Evolutionary conservation across 176 grass and related monocot genomes (phyloP).

Genomic region (Bonia amplexicaulis): DNA sequence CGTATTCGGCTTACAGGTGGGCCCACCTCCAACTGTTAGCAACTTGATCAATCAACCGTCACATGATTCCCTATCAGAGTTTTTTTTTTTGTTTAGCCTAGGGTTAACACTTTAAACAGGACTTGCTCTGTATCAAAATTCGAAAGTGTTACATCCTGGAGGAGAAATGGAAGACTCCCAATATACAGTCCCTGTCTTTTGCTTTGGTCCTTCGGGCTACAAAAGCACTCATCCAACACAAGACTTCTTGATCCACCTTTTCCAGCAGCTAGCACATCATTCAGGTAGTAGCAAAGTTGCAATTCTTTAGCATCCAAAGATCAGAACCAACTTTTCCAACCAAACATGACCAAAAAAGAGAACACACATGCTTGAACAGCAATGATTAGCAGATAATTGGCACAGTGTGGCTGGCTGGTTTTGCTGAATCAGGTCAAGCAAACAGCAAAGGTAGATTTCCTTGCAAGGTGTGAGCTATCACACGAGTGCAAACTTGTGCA

Average conservation of each 20-base stretch:
- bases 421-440: constrained; percentile 11
- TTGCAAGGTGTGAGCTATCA: neutral
- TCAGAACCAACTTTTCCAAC: constrained; percentile 14
- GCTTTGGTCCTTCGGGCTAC: neutral
- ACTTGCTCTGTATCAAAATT: neutral
- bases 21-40: neutral
- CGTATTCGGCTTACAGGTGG: neutral
- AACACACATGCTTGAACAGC: constrained; percentile 8
- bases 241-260: constrained; percentile 33
- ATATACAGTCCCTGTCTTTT: neutral
- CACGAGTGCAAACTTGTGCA: neutral
- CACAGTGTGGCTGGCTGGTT: neutral
- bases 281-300: constrained; percentile 21
- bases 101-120: neutral
- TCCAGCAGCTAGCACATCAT: constrained; percentile 21
- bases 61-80: neutral
- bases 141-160: neutral
- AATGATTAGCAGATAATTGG: constrained; percentile 39
- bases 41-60: neutral
- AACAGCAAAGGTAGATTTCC: neutral
- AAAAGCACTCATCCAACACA: constrained; percentile 29
- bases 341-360: constrained; percentile 34
- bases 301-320: constrained; percentile 23
- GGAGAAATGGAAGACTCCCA: neutral
- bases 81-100: neutral